These are phyloP conservation scores for Pseudopediastrum boryanum DNA, from an alignment of 139 green algal genomes.

Conservation along the genomic window DNA sequence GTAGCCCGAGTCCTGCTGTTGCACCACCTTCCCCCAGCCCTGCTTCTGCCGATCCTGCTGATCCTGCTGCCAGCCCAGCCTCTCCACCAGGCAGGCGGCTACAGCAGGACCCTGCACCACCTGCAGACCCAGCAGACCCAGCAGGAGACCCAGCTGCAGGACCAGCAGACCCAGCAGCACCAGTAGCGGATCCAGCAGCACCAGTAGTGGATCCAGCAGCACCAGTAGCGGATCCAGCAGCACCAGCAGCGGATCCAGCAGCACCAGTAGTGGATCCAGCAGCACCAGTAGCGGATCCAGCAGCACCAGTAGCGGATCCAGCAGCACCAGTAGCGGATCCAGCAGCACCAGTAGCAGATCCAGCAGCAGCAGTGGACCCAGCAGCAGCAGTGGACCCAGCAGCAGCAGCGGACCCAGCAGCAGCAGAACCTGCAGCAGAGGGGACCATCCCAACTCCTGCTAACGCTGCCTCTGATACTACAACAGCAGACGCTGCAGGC, in stretches of 20 bases:
- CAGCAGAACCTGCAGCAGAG: neutral
- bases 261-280: too few relatives aligned
- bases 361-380: neutral
- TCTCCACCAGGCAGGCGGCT: neutral
- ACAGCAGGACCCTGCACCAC: too few relatives aligned
- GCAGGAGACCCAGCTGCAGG: neutral
- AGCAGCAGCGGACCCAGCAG: neutral
- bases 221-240: neutral
- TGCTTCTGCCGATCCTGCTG: neutral
- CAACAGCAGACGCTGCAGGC: neutral
- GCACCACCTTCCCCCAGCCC: neutral
- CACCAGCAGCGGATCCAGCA: constrained; percentile 1
- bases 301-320: neutral
- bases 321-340: constrained; percentile 1
- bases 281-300: neutral
- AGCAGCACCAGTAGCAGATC: neutral
- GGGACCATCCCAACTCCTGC: neutral
- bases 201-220: neutral
- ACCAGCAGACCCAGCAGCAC: neutral
- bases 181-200: neutral
- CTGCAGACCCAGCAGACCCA: neutral
- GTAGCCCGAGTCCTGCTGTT: neutral
- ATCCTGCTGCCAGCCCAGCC: too few relatives aligned
- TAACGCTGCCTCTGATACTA: neutral
- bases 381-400: neutral